Evolutionary conservation across 768 basidiomycete species (phyloP).

Genomic region (Mycena kentingensis): DNA sequence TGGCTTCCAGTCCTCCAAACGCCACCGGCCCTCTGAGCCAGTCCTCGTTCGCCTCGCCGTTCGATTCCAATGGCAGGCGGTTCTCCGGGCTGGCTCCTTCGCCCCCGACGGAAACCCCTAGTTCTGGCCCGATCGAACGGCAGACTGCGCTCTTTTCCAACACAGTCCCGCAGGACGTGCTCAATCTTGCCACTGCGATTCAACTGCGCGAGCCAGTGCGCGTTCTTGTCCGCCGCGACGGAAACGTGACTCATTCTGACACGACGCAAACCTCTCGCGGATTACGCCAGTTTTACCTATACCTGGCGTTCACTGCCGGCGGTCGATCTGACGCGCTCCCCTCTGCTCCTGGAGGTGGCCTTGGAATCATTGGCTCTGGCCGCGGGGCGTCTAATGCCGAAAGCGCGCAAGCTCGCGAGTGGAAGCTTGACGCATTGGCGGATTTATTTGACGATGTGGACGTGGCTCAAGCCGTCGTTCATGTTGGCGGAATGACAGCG

Average conservation of each 20-base stretch:
- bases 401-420: conserved; percentile 84
- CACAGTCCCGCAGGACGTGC: conserved; percentile 96
- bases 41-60: conserved; percentile 47
- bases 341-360: conserved; percentile 53
- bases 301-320: conserved; percentile 91
- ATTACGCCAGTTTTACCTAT: conserved; percentile 94
- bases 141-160: conserved; percentile 97
- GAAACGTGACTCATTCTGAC: conserved; percentile 74
- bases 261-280: conserved; percentile 72
- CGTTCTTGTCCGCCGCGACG: conserved; percentile 93
- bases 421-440: conserved; percentile 91
- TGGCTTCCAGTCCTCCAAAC: conserved; percentile 43
- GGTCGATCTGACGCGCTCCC: conserved; percentile 61
- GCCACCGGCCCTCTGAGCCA: conserved; percentile 37
- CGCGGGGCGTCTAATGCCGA: conserved; percentile 78
- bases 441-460: conserved; percentile 90
- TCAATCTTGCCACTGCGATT: conserved; percentile 91
- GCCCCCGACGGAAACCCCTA: conserved; percentile 43
- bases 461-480: conserved; percentile 77
- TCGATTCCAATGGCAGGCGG: conserved; percentile 55
- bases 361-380: conserved; percentile 94
- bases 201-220: conserved; percentile 95
- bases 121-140: conserved; percentile 59
- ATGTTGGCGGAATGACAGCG: conserved; percentile 85
- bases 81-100: conserved; percentile 58